These are phyloP conservation scores for Perkinsus chesapeaki DNA, from an alignment of 169 alveolate genomes.

Conservation along the genomic window DNA sequence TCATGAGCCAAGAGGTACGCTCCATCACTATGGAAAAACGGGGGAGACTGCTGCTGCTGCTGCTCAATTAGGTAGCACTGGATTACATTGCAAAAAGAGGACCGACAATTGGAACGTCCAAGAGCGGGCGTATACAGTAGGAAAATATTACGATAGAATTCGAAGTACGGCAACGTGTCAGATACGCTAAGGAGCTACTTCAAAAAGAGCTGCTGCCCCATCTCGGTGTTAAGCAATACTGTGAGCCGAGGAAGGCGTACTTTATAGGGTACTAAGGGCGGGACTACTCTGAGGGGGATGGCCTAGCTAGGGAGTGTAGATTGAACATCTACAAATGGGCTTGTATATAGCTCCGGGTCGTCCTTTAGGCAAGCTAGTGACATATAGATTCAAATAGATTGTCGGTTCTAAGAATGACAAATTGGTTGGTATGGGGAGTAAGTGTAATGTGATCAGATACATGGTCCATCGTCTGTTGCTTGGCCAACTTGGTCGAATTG, in stretches of 20 bases:
- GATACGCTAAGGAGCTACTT: conserved; percentile 89
- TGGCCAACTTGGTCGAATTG: conserved; percentile 91
- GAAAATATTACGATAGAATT: conserved; percentile 16
- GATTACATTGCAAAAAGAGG: conserved; percentile 93
- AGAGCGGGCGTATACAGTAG: conserved; percentile 19
- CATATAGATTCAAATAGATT: no score
- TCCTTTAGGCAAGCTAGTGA: no score
- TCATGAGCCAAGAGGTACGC: conserved; percentile 85
- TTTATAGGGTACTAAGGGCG: conserved; percentile 97
- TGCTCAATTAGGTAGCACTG: conserved; percentile 35
- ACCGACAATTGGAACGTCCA: conserved; percentile 85
- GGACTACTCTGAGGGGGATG: no score
- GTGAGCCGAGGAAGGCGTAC: conserved; percentile 90
- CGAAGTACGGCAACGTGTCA: conserved; percentile 68
- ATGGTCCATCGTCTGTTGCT: conserved; percentile 93
- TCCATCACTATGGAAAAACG: no score
- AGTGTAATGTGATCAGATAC: no score
- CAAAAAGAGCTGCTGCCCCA: conserved; percentile 97
- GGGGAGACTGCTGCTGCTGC: no score
- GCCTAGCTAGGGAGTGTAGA: no score
- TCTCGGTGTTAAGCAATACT: conserved; percentile 85
- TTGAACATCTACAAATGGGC: no score
- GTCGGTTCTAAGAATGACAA: no score
- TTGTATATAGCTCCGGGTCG: no score
- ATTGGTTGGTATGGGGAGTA: no score